Evolutionary conservation across 2,329 filamentous ascomycete species (phyloP), one percentile per base, ranked within the genome.

Genomic region (Bipolaris gigantea): DNA sequence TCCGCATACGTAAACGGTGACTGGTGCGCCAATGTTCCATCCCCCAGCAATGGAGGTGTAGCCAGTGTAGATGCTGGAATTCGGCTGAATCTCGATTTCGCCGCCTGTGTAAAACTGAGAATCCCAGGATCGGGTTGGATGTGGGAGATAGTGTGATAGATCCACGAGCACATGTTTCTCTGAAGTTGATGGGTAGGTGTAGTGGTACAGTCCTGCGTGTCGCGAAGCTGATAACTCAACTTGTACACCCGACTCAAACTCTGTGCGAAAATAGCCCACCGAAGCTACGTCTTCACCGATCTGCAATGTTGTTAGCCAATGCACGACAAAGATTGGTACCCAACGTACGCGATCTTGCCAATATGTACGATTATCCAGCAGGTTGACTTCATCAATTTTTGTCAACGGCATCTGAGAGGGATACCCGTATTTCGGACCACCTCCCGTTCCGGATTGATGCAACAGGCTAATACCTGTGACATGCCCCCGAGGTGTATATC

Each of bases 91-190:
- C 35, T 73, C 63, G 3, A 74, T 70, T 39, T 74, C 71, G 5
- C 67, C 71, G 7, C 72, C 69, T 3, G 66, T 64, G 30, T 73
- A 74, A 49, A 74, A 73, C 32, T 74, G 72, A 1, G 69, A 68
- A 35, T 74, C 72, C 70, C 70, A 74, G 0, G 70, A 61, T 2
- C 72, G 62, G 5, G 62, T 71, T 6, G 62, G 62, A 44, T 73
- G 62, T 3, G 72, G 72, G 5, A 74, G 46, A 35, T 73, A 74
- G 59, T 83, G 82, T 40, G 80, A 78, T 10, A 79, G 65, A 53
- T 82, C 80, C 0, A 81, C 74, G 2, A 81, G 59, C 5, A 81
- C 61, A 27, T 80, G 75, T 11, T 72, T 75, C 5, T 74, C 73
- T 2, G 73, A 56, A n/a, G 52, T 35, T 21, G 61, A 49, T 0